A percentile compares a stretch with the other conserved stretches of the same genome.
phyloP scores from a whole-genome alignment of 148 eudicot species.

The Vaccinium darrowii region DNA sequence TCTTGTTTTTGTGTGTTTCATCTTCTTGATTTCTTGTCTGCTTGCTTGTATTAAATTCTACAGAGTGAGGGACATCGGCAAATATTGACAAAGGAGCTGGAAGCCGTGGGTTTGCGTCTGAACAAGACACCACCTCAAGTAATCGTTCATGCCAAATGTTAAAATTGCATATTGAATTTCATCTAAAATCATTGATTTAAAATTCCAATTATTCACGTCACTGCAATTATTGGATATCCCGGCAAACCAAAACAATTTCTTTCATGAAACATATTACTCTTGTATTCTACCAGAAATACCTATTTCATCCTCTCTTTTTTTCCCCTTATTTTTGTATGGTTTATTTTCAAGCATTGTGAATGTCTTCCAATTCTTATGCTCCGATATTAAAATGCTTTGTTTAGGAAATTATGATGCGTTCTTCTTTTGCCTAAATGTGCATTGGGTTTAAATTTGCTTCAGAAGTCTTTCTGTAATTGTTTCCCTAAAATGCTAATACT shows the following conservation, averaged over 20 bases:
- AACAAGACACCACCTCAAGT: conserved; percentile 98
- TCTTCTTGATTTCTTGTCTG: conserved; percentile 4
- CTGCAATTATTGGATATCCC: neutral
- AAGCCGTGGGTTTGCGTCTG: conserved; percentile 96
- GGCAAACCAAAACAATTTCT: neutral
- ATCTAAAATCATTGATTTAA: neutral
- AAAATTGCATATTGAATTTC: neutral
- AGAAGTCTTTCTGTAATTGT: neutral
- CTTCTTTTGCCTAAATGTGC: conserved; percentile 9
- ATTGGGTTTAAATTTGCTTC: conserved; percentile 3
- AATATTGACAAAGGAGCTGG: conserved; percentile 94
- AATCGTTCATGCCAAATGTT: conserved; percentile 18
- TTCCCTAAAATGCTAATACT: conserved; percentile 1
- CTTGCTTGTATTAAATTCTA: conserved; percentile 26
- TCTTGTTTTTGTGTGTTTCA: neutral
- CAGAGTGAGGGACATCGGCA: conserved; percentile 99
- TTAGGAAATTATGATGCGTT: neutral
- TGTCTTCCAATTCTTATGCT: neutral
- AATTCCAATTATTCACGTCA: neutral
- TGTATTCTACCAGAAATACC: neutral
- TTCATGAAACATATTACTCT: neutral
- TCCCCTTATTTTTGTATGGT: neutral
- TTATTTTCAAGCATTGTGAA: neutral
- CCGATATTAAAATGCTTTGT: neutral
- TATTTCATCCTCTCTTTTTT: neutral